Evolutionary conservation across 805 yeast genomes (phyloP).

Genomic region (Monosporozyma aerobia): DNA sequence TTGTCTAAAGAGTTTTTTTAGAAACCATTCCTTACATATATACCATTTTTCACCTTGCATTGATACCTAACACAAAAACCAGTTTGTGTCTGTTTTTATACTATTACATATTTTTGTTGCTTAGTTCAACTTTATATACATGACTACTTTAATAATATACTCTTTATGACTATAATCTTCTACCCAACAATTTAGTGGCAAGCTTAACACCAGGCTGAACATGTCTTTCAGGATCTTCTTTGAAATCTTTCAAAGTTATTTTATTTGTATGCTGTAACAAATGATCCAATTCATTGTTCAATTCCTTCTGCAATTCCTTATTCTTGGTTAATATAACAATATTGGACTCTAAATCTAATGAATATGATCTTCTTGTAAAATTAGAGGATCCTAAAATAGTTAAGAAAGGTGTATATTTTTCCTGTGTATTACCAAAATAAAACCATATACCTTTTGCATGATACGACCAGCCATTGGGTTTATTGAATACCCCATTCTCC

Average conservation of each 20-base stretch:
- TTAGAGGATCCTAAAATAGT: constrained; percentile 90
- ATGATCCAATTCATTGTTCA: constrained; percentile 57
- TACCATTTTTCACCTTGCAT: not conserved
- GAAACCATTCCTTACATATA: too few relatives aligned
- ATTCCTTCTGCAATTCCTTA: constrained; percentile 41
- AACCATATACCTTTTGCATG: constrained; percentile 97
- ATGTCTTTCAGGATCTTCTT: constrained; percentile 47
- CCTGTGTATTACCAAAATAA: constrained; percentile 36
- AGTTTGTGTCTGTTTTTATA: not conserved
- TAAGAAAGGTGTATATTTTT: constrained; percentile 48
- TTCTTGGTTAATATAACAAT: constrained; percentile 71
- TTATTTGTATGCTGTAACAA: constrained; percentile 44
- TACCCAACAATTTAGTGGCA: constrained; percentile 57
- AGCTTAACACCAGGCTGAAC: constrained; percentile 55
- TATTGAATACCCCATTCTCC: constrained; percentile 77
- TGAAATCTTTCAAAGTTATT: constrained; percentile 53
- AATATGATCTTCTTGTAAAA: constrained; percentile 83
- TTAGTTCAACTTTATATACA: not conserved
- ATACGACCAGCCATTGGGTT: constrained; percentile 87
- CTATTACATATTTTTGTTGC: not conserved
- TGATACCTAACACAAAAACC: not conserved
- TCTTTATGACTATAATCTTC: constrained; percentile 34
- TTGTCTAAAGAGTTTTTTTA: not conserved
- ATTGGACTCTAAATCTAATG: constrained; percentile 81
- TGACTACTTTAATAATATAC: not conserved